Evolutionary conservation across 2,329 filamentous ascomycete species (phyloP).

Genomic region (Colletotrichum chlorophyti): DNA sequence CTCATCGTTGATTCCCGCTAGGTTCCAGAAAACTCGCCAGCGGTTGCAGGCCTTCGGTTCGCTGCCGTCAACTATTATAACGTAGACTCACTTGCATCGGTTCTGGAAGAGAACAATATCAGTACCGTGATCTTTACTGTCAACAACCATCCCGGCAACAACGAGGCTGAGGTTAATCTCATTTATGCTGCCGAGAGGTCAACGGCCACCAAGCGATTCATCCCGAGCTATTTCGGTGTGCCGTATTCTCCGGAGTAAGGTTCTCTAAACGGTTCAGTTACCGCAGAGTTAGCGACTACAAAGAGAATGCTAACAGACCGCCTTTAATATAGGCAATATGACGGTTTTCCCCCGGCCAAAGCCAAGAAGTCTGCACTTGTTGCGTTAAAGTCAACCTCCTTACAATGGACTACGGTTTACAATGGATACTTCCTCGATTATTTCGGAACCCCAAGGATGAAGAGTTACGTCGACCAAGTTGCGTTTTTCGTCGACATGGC

Average conservation of each 20-base stretch:
- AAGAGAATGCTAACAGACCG: fast-evolving
- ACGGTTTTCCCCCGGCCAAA: background rate
- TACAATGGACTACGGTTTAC: conserved; percentile 45
- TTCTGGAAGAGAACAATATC: conserved; percentile 43
- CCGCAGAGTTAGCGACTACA: too few relatives aligned
- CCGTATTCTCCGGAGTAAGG: conserved; percentile 39
- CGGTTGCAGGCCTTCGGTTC: conserved; percentile 31
- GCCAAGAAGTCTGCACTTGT: background rate
- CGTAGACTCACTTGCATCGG: conserved; percentile 27
- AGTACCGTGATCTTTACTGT: conserved; percentile 52
- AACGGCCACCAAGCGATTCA: conserved; percentile 44
- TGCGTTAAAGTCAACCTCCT: conserved; percentile 37
- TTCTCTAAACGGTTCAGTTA: background rate
- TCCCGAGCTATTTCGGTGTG: conserved; percentile 49
- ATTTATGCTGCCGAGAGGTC: conserved; percentile 49
- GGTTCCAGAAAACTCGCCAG: conserved; percentile 25
- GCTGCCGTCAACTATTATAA: conserved; percentile 36
- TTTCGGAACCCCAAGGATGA: conserved; percentile 44
- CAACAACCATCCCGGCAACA: conserved; percentile 31
- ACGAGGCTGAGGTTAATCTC: conserved; percentile 43
- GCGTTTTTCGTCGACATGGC: conserved; percentile 51
- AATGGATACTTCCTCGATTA: conserved; percentile 54
- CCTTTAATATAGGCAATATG: background rate
- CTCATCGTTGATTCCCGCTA: too few relatives aligned
- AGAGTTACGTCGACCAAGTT: conserved; percentile 44